These are phyloP conservation scores for Stellera chamaejasme DNA, from an alignment of 345 rosid genomes.

Conservation along the genomic window DNA sequence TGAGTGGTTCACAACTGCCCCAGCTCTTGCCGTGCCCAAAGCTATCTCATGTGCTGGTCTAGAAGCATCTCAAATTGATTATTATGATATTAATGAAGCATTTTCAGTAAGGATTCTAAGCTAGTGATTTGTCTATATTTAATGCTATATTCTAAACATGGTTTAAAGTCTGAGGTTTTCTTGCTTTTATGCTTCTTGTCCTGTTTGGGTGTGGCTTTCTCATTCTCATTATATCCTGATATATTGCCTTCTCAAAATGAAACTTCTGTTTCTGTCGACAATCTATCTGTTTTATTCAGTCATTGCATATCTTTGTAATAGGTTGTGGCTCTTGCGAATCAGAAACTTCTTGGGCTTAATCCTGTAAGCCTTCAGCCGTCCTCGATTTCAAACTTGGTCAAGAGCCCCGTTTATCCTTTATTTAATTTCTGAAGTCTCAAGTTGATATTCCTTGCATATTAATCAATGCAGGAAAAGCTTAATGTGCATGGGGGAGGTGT, in stretches of 20 bases:
- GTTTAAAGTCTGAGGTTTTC: no score
- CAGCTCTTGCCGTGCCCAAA: constrained; percentile 91
- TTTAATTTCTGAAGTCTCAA: no score
- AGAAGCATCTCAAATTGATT: constrained; percentile 77
- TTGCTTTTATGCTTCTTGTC: neutral
- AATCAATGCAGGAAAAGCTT: constrained; percentile 48
- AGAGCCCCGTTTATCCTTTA: no score
- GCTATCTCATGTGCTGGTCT: constrained; percentile 77
- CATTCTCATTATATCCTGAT: no score
- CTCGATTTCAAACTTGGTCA: neutral
- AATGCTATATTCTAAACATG: no score
- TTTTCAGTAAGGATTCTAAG: constrained; percentile 53
- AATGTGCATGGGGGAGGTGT: constrained; percentile 93
- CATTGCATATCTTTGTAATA: constrained; percentile 17
- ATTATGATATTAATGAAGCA: constrained; percentile 92
- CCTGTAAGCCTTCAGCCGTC: constrained; percentile 49
- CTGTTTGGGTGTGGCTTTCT: neutral
- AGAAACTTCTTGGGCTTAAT: constrained; percentile 62
- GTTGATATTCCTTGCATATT: no score
- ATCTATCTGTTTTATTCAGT: neutral
- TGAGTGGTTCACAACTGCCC: constrained; percentile 78
- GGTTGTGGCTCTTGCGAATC: constrained; percentile 90
- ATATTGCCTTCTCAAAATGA: no score
- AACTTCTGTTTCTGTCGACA: neutral
- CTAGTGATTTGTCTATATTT: no score